Evolutionary conservation across 371 early-diverging fungal species (phyloP).

Genomic region (Apophysomyces sp.): DNA sequence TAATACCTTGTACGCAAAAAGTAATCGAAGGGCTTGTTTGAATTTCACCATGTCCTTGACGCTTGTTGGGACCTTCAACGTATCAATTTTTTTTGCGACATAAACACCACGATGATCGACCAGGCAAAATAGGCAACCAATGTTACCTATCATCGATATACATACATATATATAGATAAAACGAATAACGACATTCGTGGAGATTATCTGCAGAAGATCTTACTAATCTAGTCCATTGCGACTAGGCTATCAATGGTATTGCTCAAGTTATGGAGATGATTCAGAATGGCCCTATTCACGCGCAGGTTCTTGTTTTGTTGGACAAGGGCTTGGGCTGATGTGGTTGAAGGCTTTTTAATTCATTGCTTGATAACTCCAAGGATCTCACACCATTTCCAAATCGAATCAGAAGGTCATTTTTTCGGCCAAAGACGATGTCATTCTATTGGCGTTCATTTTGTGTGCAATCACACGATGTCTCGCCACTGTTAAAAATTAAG

Average conservation of each 20-base stretch:
- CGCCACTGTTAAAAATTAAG: background rate
- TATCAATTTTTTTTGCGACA: constrained; percentile 10
- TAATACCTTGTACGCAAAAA: constrained; percentile 8
- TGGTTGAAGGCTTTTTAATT: constrained; percentile 8
- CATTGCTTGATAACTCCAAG: constrained; percentile 9
- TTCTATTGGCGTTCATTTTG: constrained; percentile 11
- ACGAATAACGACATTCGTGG: background rate
- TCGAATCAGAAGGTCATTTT: constrained; percentile 8
- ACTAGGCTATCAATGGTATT: background rate
- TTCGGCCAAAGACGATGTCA: constrained; percentile 7
- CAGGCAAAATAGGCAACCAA: constrained; percentile 4
- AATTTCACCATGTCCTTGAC: constrained; percentile 4
- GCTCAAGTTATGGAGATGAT: constrained; percentile 5
- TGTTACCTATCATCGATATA: constrained; percentile 3
- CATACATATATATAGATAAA: background rate
- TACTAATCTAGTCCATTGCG: constrained; percentile 10
- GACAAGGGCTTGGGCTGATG: background rate
- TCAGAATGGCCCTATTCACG: constrained; percentile 10
- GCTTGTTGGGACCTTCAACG: background rate
- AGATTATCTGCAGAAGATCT: background rate
- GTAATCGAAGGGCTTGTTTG: constrained; percentile 5
- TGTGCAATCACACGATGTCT: constrained; percentile 5
- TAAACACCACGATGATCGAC: constrained; percentile 9
- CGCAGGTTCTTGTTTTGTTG: constrained; percentile 10
- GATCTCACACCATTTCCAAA: constrained; percentile 4